Base-by-base conservation (phyloP, 768 basidiomycete genomes). In the Cystofilobasidium capitatum region DNA sequence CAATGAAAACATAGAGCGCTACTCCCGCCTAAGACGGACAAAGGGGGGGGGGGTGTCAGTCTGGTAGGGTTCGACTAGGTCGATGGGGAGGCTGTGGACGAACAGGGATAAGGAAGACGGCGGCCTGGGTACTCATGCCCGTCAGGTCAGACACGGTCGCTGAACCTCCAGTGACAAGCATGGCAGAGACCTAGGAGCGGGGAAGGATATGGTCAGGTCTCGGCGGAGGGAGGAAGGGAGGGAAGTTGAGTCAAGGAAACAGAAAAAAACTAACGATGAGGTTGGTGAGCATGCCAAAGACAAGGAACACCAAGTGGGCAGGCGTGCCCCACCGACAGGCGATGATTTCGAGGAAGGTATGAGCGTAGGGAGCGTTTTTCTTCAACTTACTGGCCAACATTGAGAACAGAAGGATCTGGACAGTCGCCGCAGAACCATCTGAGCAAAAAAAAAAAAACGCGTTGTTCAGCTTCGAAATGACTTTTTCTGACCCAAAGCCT, bases 381-480 rank as follows among this genome's bases (percentile, higher is more conserved):
- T 97, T 97, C 66, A 94, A 82, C 74, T 94, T 96, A 22, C 90
- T 88, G 0, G 92, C 89, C 54, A 93, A 81, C 84, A 84, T 83
- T 10, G 91, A 89, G 73, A 97, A 96, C 22, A 96, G 83, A 31
- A 93, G 80, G 65, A 96, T 85, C 71, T 78, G 70, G 45, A 91
- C 85, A 0, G 87, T 88, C 29, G 89, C 91, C n/a, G 89, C 91
- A 40, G 88, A 84, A 10, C 88, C 91, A 72, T 92, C 91, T 87
- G 88, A 90, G 9, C 65, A 61, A 4, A 24, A 47, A 31, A 20
- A 35, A 33, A 7, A 24, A 14, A 47, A 12, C 31, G 22, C 8
- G 26, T 40, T 6, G 40, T 33, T 22, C 36, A 31, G 16, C 33
- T 45, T 33, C 10, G 29, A 26, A 35, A 24, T 8, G 6, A 29